A percentile compares a stretch with the other conserved stretches of the same genome.
Conservation (phyloP, 345 rosid genomes). For the Brassica napus region Da-Ae NC_063442.1:38345501-38346000, state of each 20-base stretch:
- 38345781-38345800: slow-evolving; percentile 20
- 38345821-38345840: slow-evolving; percentile 14
- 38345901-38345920: slow-evolving; percentile 62
- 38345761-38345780: slow-evolving; percentile 13
- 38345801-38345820: not conserved
- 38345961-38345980: slow-evolving; percentile 36
- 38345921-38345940: slow-evolving; percentile 59
- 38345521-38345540: not conserved
- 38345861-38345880: slow-evolving; percentile 52
- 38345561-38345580: not conserved
- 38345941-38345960: slow-evolving; percentile 54
- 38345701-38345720: slow-evolving; percentile 23
- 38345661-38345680: not conserved
- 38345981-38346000: slow-evolving; percentile 37
- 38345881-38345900: slow-evolving; percentile 52
- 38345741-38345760: not conserved
- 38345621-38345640: slow-evolving; percentile 26
- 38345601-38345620: slow-evolving; percentile 28
- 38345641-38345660: slow-evolving; percentile 24
- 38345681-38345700: slow-evolving; percentile 1
- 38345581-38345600: not conserved
- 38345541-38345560: not conserved
- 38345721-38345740: slow-evolving; percentile 27
- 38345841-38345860: slow-evolving; percentile 58
- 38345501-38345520: not conserved